Conservation (phyloP, 768 basidiomycete genomes). For the Grammothele lineata region DNA sequence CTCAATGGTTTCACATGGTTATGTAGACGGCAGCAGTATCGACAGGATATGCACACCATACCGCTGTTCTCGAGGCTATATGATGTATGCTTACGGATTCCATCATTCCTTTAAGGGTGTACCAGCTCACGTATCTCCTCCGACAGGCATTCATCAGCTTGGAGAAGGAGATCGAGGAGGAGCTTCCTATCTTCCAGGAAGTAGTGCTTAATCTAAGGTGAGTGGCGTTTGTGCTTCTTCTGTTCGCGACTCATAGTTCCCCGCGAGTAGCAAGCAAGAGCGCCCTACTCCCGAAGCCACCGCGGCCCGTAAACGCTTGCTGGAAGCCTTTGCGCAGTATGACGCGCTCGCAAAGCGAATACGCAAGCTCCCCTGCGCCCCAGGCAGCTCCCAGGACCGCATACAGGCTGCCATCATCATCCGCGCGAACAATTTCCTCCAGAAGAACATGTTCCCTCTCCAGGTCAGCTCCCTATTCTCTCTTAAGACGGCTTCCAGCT, state of each 20-base stretch:
- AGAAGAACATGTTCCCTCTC: conserved; percentile 86
- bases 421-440: conserved; percentile 75
- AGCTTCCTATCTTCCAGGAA: conserved; percentile 86
- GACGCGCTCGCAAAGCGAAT: conserved; percentile 87
- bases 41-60: conserved; percentile 52
- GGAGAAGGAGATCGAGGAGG: conserved; percentile 87
- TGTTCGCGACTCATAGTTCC: conserved; percentile 26
- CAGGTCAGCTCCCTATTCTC: conserved; percentile 41
- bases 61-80: conserved; percentile 70
- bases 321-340: conserved; percentile 85
- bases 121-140: no score
- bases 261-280: conserved; percentile 32
- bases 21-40: conserved; percentile 73
- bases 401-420: conserved; percentile 79
- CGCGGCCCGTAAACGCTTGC: conserved; percentile 69
- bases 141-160: conserved; percentile 66
- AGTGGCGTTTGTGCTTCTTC: conserved; percentile 4
- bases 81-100: conserved; percentile 46
- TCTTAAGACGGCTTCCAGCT: background rate
- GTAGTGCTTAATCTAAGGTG: conserved; percentile 69
- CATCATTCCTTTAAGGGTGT: no score
- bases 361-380: conserved; percentile 59
- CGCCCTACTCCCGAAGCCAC: conserved; percentile 66
- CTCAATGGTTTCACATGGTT: background rate
- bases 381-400: conserved; percentile 73